Evolutionary conservation across 345 rosid species (phyloP).

Genomic region (Linum lewisii): DNA sequence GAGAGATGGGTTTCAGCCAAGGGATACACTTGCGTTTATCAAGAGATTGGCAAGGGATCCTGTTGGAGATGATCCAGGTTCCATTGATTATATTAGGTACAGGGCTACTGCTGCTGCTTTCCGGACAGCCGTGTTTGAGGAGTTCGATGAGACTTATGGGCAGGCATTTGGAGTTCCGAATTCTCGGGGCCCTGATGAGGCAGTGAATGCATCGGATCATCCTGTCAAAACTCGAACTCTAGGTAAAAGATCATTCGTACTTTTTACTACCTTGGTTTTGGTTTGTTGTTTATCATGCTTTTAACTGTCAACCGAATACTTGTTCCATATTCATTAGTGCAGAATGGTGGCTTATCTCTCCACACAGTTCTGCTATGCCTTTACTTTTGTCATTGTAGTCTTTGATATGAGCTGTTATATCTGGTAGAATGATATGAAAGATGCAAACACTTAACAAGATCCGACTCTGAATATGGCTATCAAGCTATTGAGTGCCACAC

Average conservation of each 20-base stretch:
- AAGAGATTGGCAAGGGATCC: conserved; percentile 63
- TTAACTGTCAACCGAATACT: no score
- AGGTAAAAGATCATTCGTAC: conserved; percentile 31
- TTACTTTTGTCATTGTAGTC: no score
- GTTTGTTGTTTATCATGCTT: no score
- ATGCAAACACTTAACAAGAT: no score
- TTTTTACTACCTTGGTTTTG: no score
- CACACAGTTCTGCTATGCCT: no score
- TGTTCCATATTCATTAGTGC: no score
- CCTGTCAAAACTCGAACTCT: conserved; percentile 42
- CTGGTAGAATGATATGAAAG: no score
- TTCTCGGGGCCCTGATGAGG: conserved; percentile 27
- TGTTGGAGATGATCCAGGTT: conserved; percentile 26
- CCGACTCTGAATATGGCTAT: no score
- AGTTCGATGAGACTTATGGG: conserved; percentile 94
- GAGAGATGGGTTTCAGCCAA: conserved; percentile 53
- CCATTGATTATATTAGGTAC: conserved; percentile 46
- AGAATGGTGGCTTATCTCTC: no score
- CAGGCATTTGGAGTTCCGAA: conserved; percentile 89
- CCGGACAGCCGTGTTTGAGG: conserved; percentile 85
- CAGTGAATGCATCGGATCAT: conserved; percentile 22
- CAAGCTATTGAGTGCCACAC: no score
- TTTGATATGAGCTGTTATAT: no score
- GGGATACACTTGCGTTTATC: conserved; percentile 45
- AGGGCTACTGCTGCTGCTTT: conserved; percentile 56